A percentile compares a stretch with the other conserved stretches of the same genome.
These are phyloP conservation scores for Sparassis latifolia DNA, from an alignment of 1,284 basidiomycete species.

Conservation along the genomic window DNA sequence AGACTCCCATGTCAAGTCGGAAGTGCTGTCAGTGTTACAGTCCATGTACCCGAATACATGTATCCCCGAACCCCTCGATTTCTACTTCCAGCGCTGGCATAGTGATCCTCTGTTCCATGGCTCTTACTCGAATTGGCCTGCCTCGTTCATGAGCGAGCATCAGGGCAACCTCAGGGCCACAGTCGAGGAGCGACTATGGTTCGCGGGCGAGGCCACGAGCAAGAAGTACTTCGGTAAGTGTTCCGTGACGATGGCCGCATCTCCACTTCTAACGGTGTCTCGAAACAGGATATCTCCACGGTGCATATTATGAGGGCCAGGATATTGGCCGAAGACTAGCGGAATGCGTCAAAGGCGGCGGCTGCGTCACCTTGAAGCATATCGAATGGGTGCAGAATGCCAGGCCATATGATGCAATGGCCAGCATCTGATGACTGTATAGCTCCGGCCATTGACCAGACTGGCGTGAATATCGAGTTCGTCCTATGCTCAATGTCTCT, in stretches of 20 bases:
- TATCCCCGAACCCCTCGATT: slow-evolving; percentile 46
- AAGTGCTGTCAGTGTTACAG: slow-evolving; percentile 48
- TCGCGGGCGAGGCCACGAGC: slow-evolving; percentile 60
- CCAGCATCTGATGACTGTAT: background rate
- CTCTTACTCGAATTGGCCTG: slow-evolving; percentile 65
- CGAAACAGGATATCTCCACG: slow-evolving; percentile 28
- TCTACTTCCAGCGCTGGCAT: slow-evolving; percentile 54
- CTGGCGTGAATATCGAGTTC: too few relatives aligned
- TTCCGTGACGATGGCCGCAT: background rate
- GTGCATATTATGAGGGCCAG: slow-evolving; percentile 29
- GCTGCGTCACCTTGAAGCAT: slow-evolving; percentile 21
- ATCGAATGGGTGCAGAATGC: slow-evolving; percentile 22
- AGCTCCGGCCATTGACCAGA: background rate
- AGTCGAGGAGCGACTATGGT: slow-evolving; percentile 47
- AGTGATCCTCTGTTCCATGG: slow-evolving; percentile 54
- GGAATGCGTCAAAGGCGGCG: slow-evolving; percentile 18
- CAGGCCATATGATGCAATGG: slow-evolving; percentile 16
- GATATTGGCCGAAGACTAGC: slow-evolving; percentile 20
- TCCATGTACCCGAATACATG: slow-evolving; percentile 50
- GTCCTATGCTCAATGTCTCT: too few relatives aligned
- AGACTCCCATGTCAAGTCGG: slow-evolving; percentile 39
- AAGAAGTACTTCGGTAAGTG: slow-evolving; percentile 48
- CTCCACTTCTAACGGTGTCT: background rate
- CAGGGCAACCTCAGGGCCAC: slow-evolving; percentile 52
- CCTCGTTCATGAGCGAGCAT: slow-evolving; percentile 46